A percentile compares a stretch with the other conserved stretches of the same genome.
These are phyloP conservation scores for Gorgonomyces haynaldii DNA, from an alignment of 192 early-diverging fungal genomes.

Conservation along the genomic window DNA sequence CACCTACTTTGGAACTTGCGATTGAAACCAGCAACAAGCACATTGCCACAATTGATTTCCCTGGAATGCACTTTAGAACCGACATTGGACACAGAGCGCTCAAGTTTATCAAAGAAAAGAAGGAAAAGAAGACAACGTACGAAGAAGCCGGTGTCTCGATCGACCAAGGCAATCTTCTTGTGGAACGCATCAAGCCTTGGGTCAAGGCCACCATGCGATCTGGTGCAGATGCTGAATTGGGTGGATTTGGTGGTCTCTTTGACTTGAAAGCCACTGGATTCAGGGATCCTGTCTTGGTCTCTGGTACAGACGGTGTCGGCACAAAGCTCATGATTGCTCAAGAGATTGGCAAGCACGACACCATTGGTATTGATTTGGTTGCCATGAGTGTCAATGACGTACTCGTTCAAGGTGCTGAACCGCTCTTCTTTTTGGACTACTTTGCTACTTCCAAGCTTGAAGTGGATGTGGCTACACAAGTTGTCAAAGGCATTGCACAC, in stretches of 20 bases:
- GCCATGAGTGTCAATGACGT: constrained; percentile 99
- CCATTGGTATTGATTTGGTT: constrained; percentile 93
- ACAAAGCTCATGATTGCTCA: constrained; percentile 98
- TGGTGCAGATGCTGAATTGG: constrained; percentile 95
- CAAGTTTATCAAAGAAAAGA: constrained; percentile 24
- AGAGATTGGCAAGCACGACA: constrained; percentile 70
- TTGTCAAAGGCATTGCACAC: constrained; percentile 87
- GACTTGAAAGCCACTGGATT: constrained; percentile 90
- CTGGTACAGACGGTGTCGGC: constrained; percentile 98
- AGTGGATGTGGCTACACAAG: constrained; percentile 77
- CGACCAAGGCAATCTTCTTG: constrained; percentile 89
- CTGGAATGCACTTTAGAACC: constrained; percentile 74
- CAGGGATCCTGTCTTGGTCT: constrained; percentile 82
- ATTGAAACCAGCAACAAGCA: constrained; percentile 66
- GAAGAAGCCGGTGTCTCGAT: constrained; percentile 93
- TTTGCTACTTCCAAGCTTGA: constrained; percentile 92
- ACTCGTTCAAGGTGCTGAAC: constrained; percentile 97
- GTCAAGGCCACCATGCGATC: constrained; percentile 85
- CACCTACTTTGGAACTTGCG: constrained; percentile 59
- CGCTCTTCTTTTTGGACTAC: constrained; percentile 98
- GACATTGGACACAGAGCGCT: constrained; percentile 81
- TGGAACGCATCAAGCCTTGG: constrained; percentile 89
- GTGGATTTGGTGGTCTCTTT: constrained; percentile 97
- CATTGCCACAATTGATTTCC: constrained; percentile 57
- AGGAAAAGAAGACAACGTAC: constrained; percentile 65